phyloP scores from a whole-genome alignment of 176 grass and related monocot species.

The Calamus simplicifolius region DNA sequence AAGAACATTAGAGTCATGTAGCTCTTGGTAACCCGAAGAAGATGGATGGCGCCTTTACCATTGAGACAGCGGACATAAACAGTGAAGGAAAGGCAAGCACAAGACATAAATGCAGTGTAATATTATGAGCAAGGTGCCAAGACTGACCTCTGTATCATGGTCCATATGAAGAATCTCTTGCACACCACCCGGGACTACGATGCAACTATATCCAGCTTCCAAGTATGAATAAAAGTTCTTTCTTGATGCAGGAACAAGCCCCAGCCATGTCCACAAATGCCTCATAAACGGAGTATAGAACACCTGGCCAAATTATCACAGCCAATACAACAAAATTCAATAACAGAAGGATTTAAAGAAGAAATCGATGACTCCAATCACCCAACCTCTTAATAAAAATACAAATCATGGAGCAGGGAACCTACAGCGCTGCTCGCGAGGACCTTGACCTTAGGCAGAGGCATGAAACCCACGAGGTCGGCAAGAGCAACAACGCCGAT shows the following conservation, averaged over 20 bases:
- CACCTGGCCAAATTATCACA: conserved; percentile 39
- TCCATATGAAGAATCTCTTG: conserved; percentile 97
- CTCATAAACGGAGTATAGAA: conserved; percentile 94
- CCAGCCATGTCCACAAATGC: conserved; percentile 93
- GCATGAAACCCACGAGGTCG: conserved; percentile 66
- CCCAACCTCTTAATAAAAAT: background rate
- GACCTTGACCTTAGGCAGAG: conserved; percentile 53
- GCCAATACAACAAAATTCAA: conserved; percentile 9
- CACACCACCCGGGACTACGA: conserved; percentile 80
- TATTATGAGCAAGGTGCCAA: background rate
- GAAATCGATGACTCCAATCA: background rate
- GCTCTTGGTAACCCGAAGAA: too few relatives aligned
- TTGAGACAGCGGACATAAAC: too few relatives aligned
- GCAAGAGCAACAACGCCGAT: conserved; percentile 45
- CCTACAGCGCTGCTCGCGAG: conserved; percentile 87
- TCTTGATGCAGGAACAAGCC: conserved; percentile 57
- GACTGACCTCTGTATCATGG: conserved; percentile 59
- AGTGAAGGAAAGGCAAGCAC: too few relatives aligned
- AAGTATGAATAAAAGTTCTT: conserved; percentile 71
- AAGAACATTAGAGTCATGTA: too few relatives aligned
- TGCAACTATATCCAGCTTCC: conserved; percentile 58
- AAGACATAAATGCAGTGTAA: background rate
- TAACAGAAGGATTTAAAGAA: background rate
- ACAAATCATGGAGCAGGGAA: background rate
- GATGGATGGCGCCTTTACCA: too few relatives aligned